These are phyloP conservation scores for Chaetomium strumarium DNA, from an alignment of 2,329 filamentous ascomycete genomes.

Conservation along the genomic window DNA sequence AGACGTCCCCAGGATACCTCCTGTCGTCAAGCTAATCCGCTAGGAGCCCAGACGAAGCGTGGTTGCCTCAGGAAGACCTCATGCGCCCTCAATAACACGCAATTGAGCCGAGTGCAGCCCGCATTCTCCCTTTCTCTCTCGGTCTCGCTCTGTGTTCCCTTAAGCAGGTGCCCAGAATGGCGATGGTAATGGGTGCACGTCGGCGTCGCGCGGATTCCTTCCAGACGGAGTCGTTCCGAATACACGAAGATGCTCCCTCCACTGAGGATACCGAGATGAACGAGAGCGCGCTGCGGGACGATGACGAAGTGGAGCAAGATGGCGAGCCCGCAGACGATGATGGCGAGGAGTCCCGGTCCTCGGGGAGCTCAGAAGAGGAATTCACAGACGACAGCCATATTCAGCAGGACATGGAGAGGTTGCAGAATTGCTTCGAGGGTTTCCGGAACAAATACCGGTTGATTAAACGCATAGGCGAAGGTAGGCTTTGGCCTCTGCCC, in stretches of 20 bases:
- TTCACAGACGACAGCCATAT: conserved; percentile 63
- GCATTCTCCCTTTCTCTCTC: conserved; percentile 3
- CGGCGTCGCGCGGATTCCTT: conserved; percentile 37
- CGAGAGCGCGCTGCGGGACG: conserved; percentile 30
- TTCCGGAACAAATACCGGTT: conserved; percentile 81
- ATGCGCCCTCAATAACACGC: conserved; percentile 15
- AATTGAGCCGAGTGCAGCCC: not conserved
- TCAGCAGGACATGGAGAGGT: conserved; percentile 77
- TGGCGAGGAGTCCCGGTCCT: conserved; percentile 39
- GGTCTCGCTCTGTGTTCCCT: conserved; percentile 1
- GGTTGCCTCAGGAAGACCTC: not conserved
- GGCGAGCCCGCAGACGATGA: conserved; percentile 31
- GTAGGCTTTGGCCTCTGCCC: conserved; percentile 38
- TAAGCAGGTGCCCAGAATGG: conserved; percentile 13
- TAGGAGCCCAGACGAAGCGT: not conserved
- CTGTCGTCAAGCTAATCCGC: not conserved
- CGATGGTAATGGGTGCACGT: conserved; percentile 20
- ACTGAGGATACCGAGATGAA: conserved; percentile 48
- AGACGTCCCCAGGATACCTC: no score
- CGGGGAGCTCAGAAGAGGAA: conserved; percentile 52
- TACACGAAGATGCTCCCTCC: conserved; percentile 43
- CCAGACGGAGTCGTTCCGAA: conserved; percentile 40
- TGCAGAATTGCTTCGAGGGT: conserved; percentile 75
- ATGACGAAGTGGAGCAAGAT: conserved; percentile 31
- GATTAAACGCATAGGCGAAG: conserved; percentile 96